A percentile compares a stretch with the other conserved stretches of the same genome.
Evolutionary conservation across 2,329 filamentous ascomycete genomes (phyloP).

Genomic region (Massarina eburnea): DNA sequence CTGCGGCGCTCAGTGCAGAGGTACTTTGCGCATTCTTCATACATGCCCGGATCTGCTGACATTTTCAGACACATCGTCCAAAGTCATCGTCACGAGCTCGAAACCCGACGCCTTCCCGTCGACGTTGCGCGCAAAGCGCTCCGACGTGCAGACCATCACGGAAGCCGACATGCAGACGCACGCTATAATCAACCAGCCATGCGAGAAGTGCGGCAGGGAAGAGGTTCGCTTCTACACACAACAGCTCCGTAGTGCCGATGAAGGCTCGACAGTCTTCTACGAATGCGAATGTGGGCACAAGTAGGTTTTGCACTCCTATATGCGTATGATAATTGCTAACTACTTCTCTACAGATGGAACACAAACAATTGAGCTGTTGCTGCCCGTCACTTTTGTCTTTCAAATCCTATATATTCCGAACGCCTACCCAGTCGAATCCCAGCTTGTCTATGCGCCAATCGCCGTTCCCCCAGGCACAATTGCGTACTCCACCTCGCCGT

Average conservation of each 20-base stretch:
- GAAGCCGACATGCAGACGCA: slow-evolving; percentile 76
- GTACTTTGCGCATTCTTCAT: slow-evolving; percentile 48
- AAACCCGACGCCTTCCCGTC: slow-evolving; percentile 91
- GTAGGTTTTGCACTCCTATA: slow-evolving; percentile 52
- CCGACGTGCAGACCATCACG: slow-evolving; percentile 80
- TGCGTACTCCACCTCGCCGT: slow-evolving; percentile 86
- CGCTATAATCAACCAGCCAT: slow-evolving; percentile 68
- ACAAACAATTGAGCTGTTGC: slow-evolving; percentile 61
- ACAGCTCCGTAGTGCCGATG: slow-evolving; percentile 88
- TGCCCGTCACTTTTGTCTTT: slow-evolving; percentile 11
- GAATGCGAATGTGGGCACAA: slow-evolving; percentile 84
- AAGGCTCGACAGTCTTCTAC: slow-evolving; percentile 92
- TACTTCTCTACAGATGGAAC: slow-evolving; percentile 49
- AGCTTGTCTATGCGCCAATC: slow-evolving; percentile 24
- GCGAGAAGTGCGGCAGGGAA: slow-evolving; percentile 76
- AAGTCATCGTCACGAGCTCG: slow-evolving; percentile 77
- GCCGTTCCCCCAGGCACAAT: slow-evolving; percentile 65
- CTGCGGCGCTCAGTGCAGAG: slow-evolving; percentile 82
- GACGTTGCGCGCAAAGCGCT: slow-evolving; percentile 78
- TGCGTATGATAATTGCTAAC: slow-evolving; percentile 17
- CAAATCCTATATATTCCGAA: slow-evolving; percentile 19
- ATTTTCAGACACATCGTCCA: slow-evolving; percentile 51
- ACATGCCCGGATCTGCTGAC: slow-evolving; percentile 3
- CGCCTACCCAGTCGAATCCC: slow-evolving; percentile 14
- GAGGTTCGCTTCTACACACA: slow-evolving; percentile 84